phyloP scores from a whole-genome alignment of 495 filamentous ascomycete species.

The Penicillium argentinense region DNA sequence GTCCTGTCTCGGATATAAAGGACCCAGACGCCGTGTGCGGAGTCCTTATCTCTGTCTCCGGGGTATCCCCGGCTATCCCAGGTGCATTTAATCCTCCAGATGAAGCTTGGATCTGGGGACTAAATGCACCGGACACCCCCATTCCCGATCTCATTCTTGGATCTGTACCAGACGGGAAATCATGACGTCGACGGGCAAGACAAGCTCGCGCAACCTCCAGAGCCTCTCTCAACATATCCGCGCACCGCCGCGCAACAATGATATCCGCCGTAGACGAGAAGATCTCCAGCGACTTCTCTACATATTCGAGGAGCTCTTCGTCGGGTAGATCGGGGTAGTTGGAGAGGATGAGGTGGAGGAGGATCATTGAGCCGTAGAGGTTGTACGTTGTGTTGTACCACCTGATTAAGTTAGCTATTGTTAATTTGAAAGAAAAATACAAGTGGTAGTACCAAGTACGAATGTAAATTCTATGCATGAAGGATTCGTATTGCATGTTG shows the following conservation, averaged over 20 bases:
- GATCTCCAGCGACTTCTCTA: conserved; percentile 28
- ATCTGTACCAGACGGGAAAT: not conserved
- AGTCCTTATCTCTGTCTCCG: not conserved
- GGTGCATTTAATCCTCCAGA: too few relatives aligned
- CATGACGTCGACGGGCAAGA: conserved; percentile 10
- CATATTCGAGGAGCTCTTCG: conserved; percentile 18
- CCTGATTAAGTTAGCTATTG: conserved; percentile 12
- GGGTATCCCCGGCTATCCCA: too few relatives aligned
- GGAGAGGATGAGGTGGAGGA: conserved; percentile 14
- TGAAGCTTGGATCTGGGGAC: too few relatives aligned
- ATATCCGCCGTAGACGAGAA: conserved; percentile 31
- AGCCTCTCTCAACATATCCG: conserved; percentile 27
- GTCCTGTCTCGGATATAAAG: too few relatives aligned
- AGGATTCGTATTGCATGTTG: conserved; percentile 31
- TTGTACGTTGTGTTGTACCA: conserved; percentile 35
- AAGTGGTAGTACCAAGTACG: conserved; percentile 32
- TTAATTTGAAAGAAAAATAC: not conserved
- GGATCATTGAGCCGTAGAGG: conserved; percentile 28
- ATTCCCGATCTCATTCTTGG: too few relatives aligned
- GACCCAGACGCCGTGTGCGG: too few relatives aligned
- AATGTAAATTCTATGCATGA: conserved; percentile 29
- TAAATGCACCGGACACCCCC: too few relatives aligned
- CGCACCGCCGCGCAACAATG: conserved; percentile 26
- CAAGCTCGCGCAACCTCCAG: conserved; percentile 22
- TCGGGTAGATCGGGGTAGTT: conserved; percentile 11